Percentiles rank a stretch among this genome's conserved stretches.
Conservation (phyloP, 192 early-diverging fungal species). For the Coemansia sp. region DNA sequence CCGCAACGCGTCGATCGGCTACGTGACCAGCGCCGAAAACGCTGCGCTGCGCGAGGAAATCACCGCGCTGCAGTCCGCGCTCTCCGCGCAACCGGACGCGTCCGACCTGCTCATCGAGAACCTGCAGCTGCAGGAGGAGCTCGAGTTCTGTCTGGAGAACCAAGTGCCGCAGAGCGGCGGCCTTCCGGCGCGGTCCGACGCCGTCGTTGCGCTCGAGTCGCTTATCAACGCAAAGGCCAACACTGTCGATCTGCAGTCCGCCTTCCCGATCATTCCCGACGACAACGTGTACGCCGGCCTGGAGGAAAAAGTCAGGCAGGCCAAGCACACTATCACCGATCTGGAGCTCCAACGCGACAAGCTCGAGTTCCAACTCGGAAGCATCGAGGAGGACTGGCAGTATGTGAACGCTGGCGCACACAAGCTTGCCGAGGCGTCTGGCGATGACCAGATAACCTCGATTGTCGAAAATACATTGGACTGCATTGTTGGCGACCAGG, state of each 20-base stretch:
- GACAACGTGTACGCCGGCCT: conserved; percentile 33
- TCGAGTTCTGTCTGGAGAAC: conserved; percentile 9
- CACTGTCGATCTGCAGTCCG: conserved; percentile 14
- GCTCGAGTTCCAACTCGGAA: conserved; percentile 49
- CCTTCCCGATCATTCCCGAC: conserved; percentile 47
- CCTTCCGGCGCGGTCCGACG: conserved; percentile 22
- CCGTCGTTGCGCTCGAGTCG: conserved; percentile 17
- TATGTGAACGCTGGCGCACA: conserved; percentile 33
- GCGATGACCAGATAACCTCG: conserved; percentile 6
- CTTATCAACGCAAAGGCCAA: conserved; percentile 20
- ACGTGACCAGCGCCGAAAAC: conserved; percentile 39
- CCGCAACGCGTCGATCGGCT: conserved; percentile 15
- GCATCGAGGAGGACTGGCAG: conserved; percentile 54
- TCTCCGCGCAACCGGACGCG: conserved; percentile 41
- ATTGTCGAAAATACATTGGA: conserved; percentile 43
- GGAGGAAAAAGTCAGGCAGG: conserved; percentile 36
- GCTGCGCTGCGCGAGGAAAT: conserved; percentile 43
- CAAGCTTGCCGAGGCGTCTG: conserved; percentile 14
- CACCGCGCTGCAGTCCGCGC: conserved; percentile 25
- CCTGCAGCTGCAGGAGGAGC: conserved; percentile 35
- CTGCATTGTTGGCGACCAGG: conserved; percentile 47
- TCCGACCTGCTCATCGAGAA: conserved; percentile 48
- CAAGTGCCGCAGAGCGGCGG: background rate
- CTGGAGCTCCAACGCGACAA: conserved; percentile 46
- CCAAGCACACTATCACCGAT: conserved; percentile 38